Base-by-base conservation (phyloP, 805 yeast species). In the Metschnikowia anglica region DNA sequence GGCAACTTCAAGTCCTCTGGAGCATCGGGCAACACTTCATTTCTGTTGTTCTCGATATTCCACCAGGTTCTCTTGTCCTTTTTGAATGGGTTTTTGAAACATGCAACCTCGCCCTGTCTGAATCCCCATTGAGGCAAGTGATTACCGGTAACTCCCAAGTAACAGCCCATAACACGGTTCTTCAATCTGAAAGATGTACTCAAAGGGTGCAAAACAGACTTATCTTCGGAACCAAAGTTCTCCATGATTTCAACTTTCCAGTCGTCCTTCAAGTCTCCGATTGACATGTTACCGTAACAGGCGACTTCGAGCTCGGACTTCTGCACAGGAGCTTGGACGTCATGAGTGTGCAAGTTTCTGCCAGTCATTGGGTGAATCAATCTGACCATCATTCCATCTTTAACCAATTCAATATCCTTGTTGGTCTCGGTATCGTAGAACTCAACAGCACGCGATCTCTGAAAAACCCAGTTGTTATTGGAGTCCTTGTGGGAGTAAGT, bases 91-190 rank as follows among this genome's bases (percentile, higher is more conserved):
- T 72, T 64, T 52, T 76, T 79, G 61, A 72, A 65, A 68, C 99
- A 93, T 1, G 82, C 83, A 51, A 93, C 91, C 70, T 93, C 99
- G 49, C 96, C 96, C 72, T 93, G 99, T 61, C 88, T 80, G 77
- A 91, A 93, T 16, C 99, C 99, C 99, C 99, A 93, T 13, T 80
- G 81, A 15, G 99, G 99, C 59, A 90, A 81, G 18, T 79, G 62
- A 52, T 72, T 68, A 34, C 97, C 97, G 9, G 93, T 76, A 11
- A 91, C 86, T 52, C 90, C 86, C 59, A 93, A 70, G 63, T 89
- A 90, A 63, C 97, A 95, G 31, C 85, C 85, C 56, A 88, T 62
- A 8, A 62, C 78, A 51, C 72, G 73, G 63, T 83, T 83, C 56
- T 73, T 79, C 53, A 93, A 70, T 65, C 97, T 78, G 67, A 93